Percentiles rank a stretch among this genome's conserved stretches.
These are phyloP conservation scores for Cotoneaster glaucophyllus DNA, from an alignment of 306 rosid species.

Conservation along the genomic window DNA sequence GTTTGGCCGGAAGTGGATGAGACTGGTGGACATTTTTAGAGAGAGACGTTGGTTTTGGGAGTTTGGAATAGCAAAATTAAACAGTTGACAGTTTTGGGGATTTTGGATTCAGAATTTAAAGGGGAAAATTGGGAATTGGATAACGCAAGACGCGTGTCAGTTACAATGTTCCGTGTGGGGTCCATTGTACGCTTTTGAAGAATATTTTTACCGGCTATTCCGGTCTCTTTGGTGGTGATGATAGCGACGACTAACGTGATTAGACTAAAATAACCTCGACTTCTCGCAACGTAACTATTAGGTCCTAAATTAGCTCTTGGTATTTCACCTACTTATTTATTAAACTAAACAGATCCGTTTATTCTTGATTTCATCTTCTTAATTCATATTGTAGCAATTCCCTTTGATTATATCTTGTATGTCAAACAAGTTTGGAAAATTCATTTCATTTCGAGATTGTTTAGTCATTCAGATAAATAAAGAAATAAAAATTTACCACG, in stretches of 20 bases:
- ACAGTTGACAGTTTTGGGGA: neutral
- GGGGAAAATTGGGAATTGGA: conserved; percentile 25
- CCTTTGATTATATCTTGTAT: neutral
- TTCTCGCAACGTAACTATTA: neutral
- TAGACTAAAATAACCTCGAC: neutral
- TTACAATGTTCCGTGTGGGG: conserved; percentile 5
- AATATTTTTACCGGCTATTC: conserved; percentile 28
- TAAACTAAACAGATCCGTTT: neutral
- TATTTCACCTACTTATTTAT: too few species aligned
- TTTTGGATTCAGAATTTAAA: conserved; percentile 5
- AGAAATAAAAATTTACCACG: too few species aligned
- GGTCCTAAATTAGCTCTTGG: neutral
- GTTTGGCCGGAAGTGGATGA: conserved; percentile 24
- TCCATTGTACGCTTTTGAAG: conserved; percentile 19
- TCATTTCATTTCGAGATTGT: too few species aligned
- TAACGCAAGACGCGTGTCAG: conserved; percentile 51
- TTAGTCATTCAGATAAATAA: too few species aligned
- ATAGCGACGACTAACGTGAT: neutral
- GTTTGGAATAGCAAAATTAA: neutral
- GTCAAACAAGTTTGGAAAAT: neutral
- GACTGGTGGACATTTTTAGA: conserved; percentile 45
- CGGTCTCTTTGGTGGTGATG: neutral
- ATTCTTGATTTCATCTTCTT: neutral
- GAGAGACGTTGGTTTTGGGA: neutral
- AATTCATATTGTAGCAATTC: neutral